Conservation (phyloP, 768 basidiomycete species). For the Leccinum broughii region DNA sequence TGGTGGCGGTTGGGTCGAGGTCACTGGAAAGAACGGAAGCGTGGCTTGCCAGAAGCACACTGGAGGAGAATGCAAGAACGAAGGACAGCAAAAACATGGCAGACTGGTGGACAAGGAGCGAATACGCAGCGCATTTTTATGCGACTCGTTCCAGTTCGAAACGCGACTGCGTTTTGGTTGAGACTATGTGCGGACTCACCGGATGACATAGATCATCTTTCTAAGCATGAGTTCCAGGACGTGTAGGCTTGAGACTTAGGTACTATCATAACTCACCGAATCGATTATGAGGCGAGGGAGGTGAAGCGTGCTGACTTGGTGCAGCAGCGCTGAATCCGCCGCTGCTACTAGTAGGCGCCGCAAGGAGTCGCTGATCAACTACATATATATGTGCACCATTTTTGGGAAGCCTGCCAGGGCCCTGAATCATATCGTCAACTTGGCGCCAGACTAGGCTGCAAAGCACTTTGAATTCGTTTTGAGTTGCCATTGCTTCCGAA, state of each 20-base stretch:
- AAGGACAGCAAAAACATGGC: constrained; percentile 17
- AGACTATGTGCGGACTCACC: not conserved
- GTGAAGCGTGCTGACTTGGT: not conserved
- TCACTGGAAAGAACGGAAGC: constrained; percentile 19
- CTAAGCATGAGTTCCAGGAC: not conserved
- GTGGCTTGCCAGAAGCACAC: constrained; percentile 36
- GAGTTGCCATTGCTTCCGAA: no score
- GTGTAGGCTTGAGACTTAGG: not conserved
- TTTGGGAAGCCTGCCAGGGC: no score
- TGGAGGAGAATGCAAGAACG: constrained; percentile 11
- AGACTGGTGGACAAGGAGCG: not conserved
- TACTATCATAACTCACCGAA: not conserved
- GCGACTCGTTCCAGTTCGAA: constrained; percentile 6
- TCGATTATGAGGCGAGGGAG: not conserved
- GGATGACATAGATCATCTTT: not conserved
- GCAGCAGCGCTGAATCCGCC: not conserved
- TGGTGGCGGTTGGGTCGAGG: constrained; percentile 1
- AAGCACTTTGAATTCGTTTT: no score
- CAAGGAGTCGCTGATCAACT: no score
- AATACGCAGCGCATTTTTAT: constrained; percentile 5
- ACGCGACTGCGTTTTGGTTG: constrained; percentile 12
- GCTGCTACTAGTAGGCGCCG: no score
- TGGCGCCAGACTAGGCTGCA: no score
- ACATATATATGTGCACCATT: no score
- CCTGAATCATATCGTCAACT: no score